Evolutionary conservation across 331 rosid species (phyloP).

Genomic region (Cydonia oblonga): DNA sequence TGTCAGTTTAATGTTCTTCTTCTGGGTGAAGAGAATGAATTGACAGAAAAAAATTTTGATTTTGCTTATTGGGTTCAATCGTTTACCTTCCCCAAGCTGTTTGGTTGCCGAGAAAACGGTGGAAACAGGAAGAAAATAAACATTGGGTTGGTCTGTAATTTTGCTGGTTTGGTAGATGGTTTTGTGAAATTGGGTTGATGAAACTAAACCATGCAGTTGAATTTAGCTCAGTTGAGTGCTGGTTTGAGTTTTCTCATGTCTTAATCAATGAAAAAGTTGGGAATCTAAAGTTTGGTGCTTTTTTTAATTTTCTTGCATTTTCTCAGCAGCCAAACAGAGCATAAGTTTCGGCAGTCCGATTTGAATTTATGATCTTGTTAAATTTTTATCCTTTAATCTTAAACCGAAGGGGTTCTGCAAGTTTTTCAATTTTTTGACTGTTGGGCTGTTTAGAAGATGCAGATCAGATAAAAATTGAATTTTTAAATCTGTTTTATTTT

Average conservation of each 20-base stretch:
- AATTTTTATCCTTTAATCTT: background rate
- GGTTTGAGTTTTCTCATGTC: slow-evolving; percentile 1
- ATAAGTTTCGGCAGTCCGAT: slow-evolving; percentile 5
- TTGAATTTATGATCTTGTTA: slow-evolving; percentile 3
- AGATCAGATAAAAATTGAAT: too few species aligned
- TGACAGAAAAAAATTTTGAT: background rate
- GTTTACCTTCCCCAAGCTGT: slow-evolving; percentile 23
- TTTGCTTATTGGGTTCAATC: slow-evolving; percentile 18
- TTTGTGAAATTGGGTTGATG: background rate
- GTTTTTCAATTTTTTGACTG: slow-evolving; percentile 16
- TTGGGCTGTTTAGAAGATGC: slow-evolving; percentile 6
- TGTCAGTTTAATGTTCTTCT: slow-evolving; percentile 18
- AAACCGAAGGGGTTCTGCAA: slow-evolving; percentile 1
- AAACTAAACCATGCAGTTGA: slow-evolving; percentile 8
- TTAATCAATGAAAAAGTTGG: background rate
- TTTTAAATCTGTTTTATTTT: too few species aligned
- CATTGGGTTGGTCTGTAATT: background rate
- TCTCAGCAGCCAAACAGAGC: slow-evolving; percentile 1
- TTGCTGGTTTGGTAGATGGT: slow-evolving; percentile 7
- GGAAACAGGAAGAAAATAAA: slow-evolving; percentile 9
- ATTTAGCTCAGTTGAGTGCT: slow-evolving; percentile 16
- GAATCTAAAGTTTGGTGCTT: slow-evolving; percentile 5
- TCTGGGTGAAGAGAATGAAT: slow-evolving; percentile 13
- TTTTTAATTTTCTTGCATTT: slow-evolving; percentile 5
- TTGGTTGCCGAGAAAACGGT: slow-evolving; percentile 41